Percentiles rank a stretch among this genome's conserved stretches.
These are phyloP conservation scores for Kurtzmaniella quercitrusa DNA, from an alignment of 1,139 yeast genomes.

Conservation along the genomic window DNA sequence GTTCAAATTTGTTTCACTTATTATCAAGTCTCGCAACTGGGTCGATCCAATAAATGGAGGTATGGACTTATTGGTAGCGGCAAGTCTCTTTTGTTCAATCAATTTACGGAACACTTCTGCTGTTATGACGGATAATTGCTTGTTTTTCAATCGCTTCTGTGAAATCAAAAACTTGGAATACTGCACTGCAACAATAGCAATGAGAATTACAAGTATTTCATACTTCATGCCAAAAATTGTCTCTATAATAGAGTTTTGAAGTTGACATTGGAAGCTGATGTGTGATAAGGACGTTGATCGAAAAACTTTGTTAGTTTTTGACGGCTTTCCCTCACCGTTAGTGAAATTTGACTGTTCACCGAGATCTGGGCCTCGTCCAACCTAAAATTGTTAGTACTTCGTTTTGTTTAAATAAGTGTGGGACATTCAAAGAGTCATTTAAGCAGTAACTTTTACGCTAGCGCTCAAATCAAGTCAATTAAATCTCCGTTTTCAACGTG, in stretches of 20 bases:
- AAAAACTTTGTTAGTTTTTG: conserved; percentile 45
- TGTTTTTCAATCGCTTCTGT: conserved; percentile 25
- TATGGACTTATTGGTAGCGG: conserved; percentile 19
- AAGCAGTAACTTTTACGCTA: background rate
- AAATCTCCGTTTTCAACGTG: conserved; percentile 42
- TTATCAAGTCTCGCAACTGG: conserved; percentile 70
- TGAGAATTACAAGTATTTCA: conserved; percentile 24
- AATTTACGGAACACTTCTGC: conserved; percentile 46
- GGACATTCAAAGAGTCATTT: background rate
- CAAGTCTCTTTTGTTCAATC: conserved; percentile 30
- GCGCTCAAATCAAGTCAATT: background rate
- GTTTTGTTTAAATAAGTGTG: background rate
- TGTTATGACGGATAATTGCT: conserved; percentile 32
- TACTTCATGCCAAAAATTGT: conserved; percentile 42
- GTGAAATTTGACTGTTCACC: conserved; percentile 13
- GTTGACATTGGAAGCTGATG: conserved; percentile 57
- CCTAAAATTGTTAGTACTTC: conserved; percentile 12
- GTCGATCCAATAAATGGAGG: conserved; percentile 61
- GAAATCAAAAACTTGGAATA: conserved; percentile 29
- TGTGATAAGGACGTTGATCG: conserved; percentile 72
- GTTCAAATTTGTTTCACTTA: conserved; percentile 41
- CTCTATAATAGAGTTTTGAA: conserved; percentile 52
- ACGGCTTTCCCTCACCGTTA: conserved; percentile 29
- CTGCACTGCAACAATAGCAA: conserved; percentile 14
- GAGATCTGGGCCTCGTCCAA: conserved; percentile 1